phyloP scores from a whole-genome alignment of 1,139 yeast genomes.

The Nakaseomyces delphensis region DNA sequence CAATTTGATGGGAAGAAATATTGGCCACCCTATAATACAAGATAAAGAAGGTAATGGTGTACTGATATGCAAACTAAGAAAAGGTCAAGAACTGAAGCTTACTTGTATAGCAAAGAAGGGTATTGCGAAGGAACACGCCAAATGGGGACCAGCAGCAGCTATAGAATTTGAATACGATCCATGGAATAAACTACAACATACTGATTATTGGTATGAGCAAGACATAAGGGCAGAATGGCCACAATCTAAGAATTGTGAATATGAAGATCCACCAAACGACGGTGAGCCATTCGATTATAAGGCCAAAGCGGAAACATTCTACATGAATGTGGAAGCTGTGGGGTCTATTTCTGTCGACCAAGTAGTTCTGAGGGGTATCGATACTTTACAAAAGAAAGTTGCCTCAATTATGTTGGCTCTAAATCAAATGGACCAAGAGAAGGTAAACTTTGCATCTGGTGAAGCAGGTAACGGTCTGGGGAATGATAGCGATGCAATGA shows the following conservation, averaged over 20 bases:
- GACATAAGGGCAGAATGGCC: slow-evolving; percentile 93
- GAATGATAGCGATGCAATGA: slow-evolving; percentile 33
- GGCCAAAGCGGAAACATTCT: slow-evolving; percentile 73
- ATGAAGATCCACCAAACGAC: slow-evolving; percentile 92
- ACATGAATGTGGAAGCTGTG: slow-evolving; percentile 84
- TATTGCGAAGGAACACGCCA: slow-evolving; percentile 95
- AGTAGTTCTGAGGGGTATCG: slow-evolving; percentile 75
- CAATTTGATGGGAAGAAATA: slow-evolving; percentile 35
- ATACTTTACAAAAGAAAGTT: slow-evolving; percentile 77
- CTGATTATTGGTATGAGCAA: slow-evolving; percentile 94
- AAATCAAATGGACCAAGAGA: slow-evolving; percentile 44
- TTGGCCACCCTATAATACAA: slow-evolving; percentile 79
- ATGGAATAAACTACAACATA: slow-evolving; percentile 94
- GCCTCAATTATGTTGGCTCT: slow-evolving; percentile 84
- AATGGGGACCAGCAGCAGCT: slow-evolving; percentile 98
- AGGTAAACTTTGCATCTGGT: slow-evolving; percentile 42
- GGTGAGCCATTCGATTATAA: slow-evolving; percentile 80
- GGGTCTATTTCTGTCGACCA: slow-evolving; percentile 86
- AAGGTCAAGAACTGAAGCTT: slow-evolving; percentile 82
- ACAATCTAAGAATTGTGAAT: slow-evolving; percentile 73
- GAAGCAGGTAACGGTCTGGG: slow-evolving; percentile 40
- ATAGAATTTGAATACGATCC: slow-evolving; percentile 97
- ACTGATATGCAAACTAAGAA: slow-evolving; percentile 79
- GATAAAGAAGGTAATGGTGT: slow-evolving; percentile 78
- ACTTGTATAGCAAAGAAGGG: slow-evolving; percentile 97